phyloP scores from a whole-genome alignment of 768 basidiomycete species.

The Mycena pura region DNA sequence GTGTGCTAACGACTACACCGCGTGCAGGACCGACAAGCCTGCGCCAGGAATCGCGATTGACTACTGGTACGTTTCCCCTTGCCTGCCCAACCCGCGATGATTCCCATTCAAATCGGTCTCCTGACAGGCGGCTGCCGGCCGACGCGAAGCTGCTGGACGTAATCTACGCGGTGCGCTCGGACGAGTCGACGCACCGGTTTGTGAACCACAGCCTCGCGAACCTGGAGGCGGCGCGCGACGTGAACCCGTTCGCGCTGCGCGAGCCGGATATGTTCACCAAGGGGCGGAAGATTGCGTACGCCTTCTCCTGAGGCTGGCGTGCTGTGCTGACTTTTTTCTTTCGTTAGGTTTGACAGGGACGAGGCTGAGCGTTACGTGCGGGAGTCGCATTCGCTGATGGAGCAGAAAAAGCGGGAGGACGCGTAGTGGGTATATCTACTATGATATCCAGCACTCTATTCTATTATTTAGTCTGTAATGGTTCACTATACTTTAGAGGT shows the following conservation, averaged over 20 bases:
- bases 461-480: too few relatives aligned
- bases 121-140: conserved; percentile 59
- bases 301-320: background rate
- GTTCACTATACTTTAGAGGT: too few relatives aligned
- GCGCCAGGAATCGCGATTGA: conserved; percentile 93
- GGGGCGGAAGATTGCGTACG: conserved; percentile 73
- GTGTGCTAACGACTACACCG: background rate
- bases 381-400: conserved; percentile 64
- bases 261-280: conserved; percentile 90
- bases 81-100: background rate
- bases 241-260: conserved; percentile 88
- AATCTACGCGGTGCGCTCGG: conserved; percentile 89
- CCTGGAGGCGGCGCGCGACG: conserved; percentile 74
- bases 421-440: too few relatives aligned
- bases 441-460: too few relatives aligned
- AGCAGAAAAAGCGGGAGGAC: conserved; percentile 37
- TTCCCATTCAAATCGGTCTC: background rate
- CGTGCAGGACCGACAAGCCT: conserved; percentile 63
- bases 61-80: conserved; percentile 62
- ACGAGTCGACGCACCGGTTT: conserved; percentile 93
- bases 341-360: conserved; percentile 64
- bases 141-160: conserved; percentile 87
- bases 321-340: conserved; percentile 15
- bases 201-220: conserved; percentile 97
- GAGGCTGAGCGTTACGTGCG: conserved; percentile 72